Conservation (phyloP, 1,284 basidiomycete genomes). For the Moesziomyces sp. region DNA sequence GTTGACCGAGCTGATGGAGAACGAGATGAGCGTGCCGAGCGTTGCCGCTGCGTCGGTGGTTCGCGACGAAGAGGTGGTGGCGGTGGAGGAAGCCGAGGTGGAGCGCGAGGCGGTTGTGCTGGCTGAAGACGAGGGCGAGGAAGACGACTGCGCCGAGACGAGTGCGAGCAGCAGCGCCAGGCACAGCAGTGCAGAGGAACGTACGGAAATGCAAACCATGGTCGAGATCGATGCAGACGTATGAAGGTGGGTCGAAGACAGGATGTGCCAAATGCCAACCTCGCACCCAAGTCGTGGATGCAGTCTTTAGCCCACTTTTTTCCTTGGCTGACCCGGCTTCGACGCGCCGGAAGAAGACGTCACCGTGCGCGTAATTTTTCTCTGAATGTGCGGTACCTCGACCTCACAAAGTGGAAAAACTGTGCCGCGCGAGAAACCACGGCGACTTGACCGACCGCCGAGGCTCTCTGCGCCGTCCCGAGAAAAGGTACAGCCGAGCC, state of each 20-base stretch:
- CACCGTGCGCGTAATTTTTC: neutral
- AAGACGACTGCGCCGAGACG: neutral
- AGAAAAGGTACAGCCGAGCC: too few species aligned
- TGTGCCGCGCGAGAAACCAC: neutral
- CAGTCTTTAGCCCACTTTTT: neutral
- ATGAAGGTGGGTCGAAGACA: neutral
- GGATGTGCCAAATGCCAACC: too few species aligned
- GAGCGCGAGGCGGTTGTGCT: neutral
- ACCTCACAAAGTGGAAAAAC: too few species aligned
- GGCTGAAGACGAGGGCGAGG: neutral
- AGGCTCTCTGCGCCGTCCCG: too few species aligned
- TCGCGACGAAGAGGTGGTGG: conserved; percentile 2
- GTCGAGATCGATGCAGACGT: neutral
- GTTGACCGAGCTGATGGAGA: conserved; percentile 26
- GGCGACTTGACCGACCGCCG: too few species aligned
- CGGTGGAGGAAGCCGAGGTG: conserved; percentile 5
- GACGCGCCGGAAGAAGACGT: neutral
- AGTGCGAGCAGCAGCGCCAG: conserved; percentile 4
- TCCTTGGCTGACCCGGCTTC: too few species aligned
- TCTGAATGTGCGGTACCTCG: too few species aligned
- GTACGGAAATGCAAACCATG: neutral
- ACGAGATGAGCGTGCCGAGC: conserved; percentile 29
- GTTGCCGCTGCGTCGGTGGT: conserved; percentile 40
- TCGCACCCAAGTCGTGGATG: too few species aligned
- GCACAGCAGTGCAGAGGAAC: conserved; percentile 11